phyloP scores from a whole-genome alignment of 805 yeast species.

The Wickerhamomyces rabaulensis region DNA sequence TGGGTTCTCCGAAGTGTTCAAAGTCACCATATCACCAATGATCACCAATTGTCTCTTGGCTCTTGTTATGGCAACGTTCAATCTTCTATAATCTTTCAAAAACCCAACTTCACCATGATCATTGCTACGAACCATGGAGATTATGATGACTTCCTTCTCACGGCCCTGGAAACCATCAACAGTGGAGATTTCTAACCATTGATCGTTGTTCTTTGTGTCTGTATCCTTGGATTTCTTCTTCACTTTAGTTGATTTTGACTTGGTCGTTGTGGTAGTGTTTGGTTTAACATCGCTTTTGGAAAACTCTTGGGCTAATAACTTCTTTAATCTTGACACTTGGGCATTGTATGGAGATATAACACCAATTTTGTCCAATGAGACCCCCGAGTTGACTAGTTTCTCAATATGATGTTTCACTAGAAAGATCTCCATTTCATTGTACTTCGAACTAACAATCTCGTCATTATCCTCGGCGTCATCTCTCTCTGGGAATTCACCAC shows the following conservation, averaged over 20 bases:
- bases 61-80: constrained; percentile 92
- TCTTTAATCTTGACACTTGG: constrained; percentile 58
- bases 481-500: constrained; percentile 73
- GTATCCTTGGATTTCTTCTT: not conserved
- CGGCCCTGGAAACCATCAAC: constrained; percentile 97
- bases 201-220: not conserved
- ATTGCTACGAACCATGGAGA: constrained; percentile 81
- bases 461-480: constrained; percentile 30
- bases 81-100: constrained; percentile 67
- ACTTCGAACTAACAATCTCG: constrained; percentile 42
- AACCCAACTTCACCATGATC: constrained; percentile 72
- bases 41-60: constrained; percentile 81
- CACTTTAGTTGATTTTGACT: constrained; percentile 30
- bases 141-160: constrained; percentile 81
- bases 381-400: constrained; percentile 46
- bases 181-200: constrained; percentile 67
- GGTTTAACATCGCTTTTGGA: constrained; percentile 27
- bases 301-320: not conserved
- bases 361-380: constrained; percentile 59
- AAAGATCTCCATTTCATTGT: constrained; percentile 70
- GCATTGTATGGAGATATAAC: constrained; percentile 88
- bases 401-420: constrained; percentile 55
- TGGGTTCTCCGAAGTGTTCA: constrained; percentile 21
- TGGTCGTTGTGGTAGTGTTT: not conserved
- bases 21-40: constrained; percentile 78